Evolutionary conservation across 2,329 filamentous ascomycete genomes (phyloP), one percentile per base, ranked within the genome.

Genomic region (Fusarium burgessii): DNA sequence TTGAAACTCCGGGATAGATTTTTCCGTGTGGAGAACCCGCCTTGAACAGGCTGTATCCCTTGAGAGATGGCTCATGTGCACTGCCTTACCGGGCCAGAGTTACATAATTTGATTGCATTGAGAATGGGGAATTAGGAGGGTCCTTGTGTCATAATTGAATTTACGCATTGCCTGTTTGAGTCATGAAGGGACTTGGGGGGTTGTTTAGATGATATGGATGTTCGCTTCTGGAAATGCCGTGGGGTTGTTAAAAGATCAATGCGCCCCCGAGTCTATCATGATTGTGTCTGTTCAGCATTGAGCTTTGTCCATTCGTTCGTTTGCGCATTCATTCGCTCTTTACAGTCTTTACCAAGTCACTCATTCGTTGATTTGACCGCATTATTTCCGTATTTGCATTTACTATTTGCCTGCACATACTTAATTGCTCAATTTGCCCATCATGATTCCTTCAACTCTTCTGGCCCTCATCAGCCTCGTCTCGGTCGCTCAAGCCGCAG

Each of bases 381-480:
- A 7, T 9, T 0, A 11, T 5, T 27, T 46, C 13, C 58, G 20
- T 20, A 18, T n/a, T 8, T 7, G 18, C 23, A 13, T 3, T 20
- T 25, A 27, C 40, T 40, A 23, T 13, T 5, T 4, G 3, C 32
- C 7, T 4, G 3, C 32, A 23, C 15, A 20, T 36, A 35, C 52
- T 42, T 17, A 27, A 25, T 17, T 9, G 1, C 15, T 14, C 15
- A 27, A 17, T 14, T 9, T 3, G 8, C 1, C 25, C 42, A 68
- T 8, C 14, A 73, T 74, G 70, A 62, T 73, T 2, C 66, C 72
- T 17, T 66, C 72, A 2, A 58, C 67, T 15, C 47, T 70, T 3
- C 32, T 73, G 5, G 52, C 72, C 0, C 35, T 75, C 10, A 40
- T 74, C 17, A 63, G 72, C 49, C 41, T 74, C 23, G 17, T 58